Percentiles rank a stretch among this genome's conserved stretches.
phyloP scores from a whole-genome alignment of 768 basidiomycete genomes.

The Coprinopsis strossmayeri region DNA sequence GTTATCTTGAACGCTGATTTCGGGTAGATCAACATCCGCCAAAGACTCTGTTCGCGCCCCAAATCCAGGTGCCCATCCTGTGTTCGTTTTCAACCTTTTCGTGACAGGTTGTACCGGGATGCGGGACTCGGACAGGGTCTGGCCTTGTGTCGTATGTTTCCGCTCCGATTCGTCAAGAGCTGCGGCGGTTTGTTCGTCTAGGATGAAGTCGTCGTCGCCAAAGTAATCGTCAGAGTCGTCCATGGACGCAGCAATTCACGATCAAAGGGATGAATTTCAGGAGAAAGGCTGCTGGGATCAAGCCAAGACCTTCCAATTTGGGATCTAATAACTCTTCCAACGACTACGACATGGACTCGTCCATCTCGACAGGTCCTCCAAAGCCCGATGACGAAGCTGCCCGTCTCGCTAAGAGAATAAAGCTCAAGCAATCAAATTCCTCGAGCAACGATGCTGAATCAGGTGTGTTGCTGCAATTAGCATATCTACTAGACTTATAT shows the following conservation, averaged over 20 bases:
- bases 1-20: constrained; percentile 55
- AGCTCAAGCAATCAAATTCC: constrained; percentile 54
- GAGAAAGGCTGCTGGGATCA: too few species aligned
- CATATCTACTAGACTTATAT: not conserved
- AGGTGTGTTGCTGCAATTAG: constrained; percentile 40
- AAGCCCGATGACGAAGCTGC: constrained; percentile 38
- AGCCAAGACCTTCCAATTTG: not conserved
- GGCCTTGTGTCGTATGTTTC: constrained; percentile 22
- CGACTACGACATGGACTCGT: constrained; percentile 24
- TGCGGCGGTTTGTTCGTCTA: constrained; percentile 59
- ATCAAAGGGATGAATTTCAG: too few species aligned
- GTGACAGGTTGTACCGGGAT: constrained; percentile 28
- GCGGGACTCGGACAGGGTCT: constrained; percentile 6
- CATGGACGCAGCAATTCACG: too few species aligned
- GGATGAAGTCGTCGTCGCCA: constrained; percentile 55
- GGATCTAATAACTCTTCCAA: not conserved
- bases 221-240: constrained; percentile 60
- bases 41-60: constrained; percentile 18
- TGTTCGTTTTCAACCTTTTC: constrained; percentile 51
- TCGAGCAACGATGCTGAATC: constrained; percentile 25
- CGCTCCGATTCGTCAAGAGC: constrained; percentile 55
- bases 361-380: constrained; percentile 16
- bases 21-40: constrained; percentile 50
- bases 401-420: constrained; percentile 50
- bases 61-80: constrained; percentile 34